Conservation (phyloP, 2,329 filamentous ascomycete species). For the Fusarium tjaetaba region DNA sequence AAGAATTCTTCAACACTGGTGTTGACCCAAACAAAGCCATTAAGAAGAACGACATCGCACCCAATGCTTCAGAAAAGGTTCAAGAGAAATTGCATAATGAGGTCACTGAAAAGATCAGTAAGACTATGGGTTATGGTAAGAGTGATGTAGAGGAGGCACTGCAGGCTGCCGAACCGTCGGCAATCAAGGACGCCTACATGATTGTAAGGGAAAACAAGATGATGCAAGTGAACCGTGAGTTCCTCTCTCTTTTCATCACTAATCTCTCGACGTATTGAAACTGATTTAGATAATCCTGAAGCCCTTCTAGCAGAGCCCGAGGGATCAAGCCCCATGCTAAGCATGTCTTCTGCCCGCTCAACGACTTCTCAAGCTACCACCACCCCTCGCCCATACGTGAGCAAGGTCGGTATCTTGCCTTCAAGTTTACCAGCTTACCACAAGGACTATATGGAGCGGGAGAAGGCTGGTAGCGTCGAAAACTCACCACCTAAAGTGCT, state of each 20-base stretch:
- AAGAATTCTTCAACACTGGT: constrained; percentile 94
- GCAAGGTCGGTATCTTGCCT: constrained; percentile 90
- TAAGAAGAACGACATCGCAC: constrained; percentile 81
- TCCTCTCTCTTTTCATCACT: neutral
- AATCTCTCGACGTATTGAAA: constrained; percentile 42
- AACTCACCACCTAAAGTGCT: constrained; percentile 54
- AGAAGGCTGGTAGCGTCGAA: constrained; percentile 63
- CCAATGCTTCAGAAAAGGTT: constrained; percentile 78
- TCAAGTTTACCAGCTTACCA: constrained; percentile 93
- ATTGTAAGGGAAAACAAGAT: constrained; percentile 98
- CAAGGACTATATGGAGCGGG: constrained; percentile 85
- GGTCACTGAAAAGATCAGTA: constrained; percentile 94
- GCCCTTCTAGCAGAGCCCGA: constrained; percentile 49
- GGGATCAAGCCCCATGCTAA: constrained; percentile 61
- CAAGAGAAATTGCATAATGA: constrained; percentile 92
- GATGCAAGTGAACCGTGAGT: constrained; percentile 93
- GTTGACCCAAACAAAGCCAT: constrained; percentile 93
- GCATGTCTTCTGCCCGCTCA: constrained; percentile 65
- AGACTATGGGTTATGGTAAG: constrained; percentile 97
- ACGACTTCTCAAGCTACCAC: constrained; percentile 60
- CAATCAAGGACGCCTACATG: constrained; percentile 98
- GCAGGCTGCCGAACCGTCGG: constrained; percentile 90
- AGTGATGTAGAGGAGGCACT: constrained; percentile 95
- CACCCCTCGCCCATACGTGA: constrained; percentile 70
- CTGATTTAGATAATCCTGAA: constrained; percentile 48